Evolutionary conservation across 208 protist species (phyloP).

Genomic region (Leishmania arabica): DNA sequence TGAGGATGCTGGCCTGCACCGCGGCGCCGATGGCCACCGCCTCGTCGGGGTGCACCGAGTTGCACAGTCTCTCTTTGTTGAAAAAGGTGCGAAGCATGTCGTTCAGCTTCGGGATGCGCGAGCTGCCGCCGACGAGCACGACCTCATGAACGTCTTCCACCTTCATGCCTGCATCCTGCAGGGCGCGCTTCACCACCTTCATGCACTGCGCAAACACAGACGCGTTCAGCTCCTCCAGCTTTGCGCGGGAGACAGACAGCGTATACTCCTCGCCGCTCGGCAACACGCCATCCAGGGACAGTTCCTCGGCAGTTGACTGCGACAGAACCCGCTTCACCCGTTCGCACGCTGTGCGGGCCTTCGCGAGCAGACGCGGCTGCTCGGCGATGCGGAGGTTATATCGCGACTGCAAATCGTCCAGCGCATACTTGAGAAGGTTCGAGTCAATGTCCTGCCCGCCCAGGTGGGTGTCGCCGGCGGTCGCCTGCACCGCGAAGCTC

Average conservation of each 20-base stretch:
- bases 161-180: constrained; percentile 90
- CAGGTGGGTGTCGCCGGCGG: constrained; percentile 98
- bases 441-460: constrained; percentile 99
- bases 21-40: constrained; percentile 99
- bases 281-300: constrained; percentile 97
- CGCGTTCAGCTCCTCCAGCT: constrained; percentile 97
- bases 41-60: constrained; percentile 95
- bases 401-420: constrained; percentile 89
- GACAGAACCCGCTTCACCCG: constrained; percentile 98
- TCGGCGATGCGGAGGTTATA: constrained; percentile 84
- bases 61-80: constrained; percentile 90
- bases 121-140: constrained; percentile 96
- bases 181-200: constrained; percentile 76
- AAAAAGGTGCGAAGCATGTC: constrained; percentile 73
- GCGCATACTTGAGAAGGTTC: constrained; percentile 94
- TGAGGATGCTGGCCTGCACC: constrained; percentile 97
- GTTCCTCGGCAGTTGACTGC: constrained; percentile 75
- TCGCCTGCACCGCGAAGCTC: constrained; percentile 98
- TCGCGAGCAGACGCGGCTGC: constrained; percentile 50
- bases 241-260: constrained; percentile 94
- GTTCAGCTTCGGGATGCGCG: constrained; percentile 98
- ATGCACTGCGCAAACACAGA: constrained; percentile 84
- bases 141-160: constrained; percentile 88
- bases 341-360: constrained; percentile 76
- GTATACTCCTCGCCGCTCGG: constrained; percentile 96